phyloP scores from a whole-genome alignment of 768 basidiomycete species.

The Lentinula edodes region DNA sequence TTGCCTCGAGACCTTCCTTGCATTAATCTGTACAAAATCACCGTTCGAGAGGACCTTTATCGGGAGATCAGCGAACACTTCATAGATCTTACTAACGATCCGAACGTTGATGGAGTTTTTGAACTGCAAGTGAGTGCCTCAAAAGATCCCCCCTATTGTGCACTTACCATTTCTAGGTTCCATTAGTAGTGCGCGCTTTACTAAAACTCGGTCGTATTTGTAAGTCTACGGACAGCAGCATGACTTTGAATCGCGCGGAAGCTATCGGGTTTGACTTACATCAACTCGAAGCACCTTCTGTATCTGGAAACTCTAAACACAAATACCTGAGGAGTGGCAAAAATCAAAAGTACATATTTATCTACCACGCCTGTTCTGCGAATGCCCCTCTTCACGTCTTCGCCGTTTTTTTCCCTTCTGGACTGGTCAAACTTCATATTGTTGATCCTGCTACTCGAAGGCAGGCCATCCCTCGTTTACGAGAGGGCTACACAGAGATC shows the following conservation, averaged over 20 bases:
- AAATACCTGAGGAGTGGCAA: slow-evolving; percentile 72
- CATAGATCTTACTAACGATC: slow-evolving; percentile 86
- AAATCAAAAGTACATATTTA: slow-evolving; percentile 71
- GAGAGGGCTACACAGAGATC: slow-evolving; percentile 65
- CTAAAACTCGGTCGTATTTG: slow-evolving; percentile 85
- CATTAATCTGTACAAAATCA: slow-evolving; percentile 75
- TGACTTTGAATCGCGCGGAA: slow-evolving; percentile 80
- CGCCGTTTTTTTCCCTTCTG: slow-evolving; percentile 75
- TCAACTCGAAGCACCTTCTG: slow-evolving; percentile 64
- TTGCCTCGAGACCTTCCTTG: slow-evolving; percentile 77
- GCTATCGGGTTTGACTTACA: slow-evolving; percentile 76
- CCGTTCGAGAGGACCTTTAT: slow-evolving; percentile 80
- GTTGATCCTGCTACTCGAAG: slow-evolving; percentile 89
- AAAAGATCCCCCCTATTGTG: background rate
- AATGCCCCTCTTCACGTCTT: slow-evolving; percentile 80
- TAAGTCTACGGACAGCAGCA: slow-evolving; percentile 51
- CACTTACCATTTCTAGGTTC: slow-evolving; percentile 46
- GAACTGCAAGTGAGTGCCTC: slow-evolving; percentile 69
- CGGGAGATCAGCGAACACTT: slow-evolving; percentile 86
- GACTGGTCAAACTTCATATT: slow-evolving; percentile 70
- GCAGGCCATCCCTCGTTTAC: slow-evolving; percentile 74
- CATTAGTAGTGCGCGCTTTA: slow-evolving; percentile 75
- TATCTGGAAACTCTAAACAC: slow-evolving; percentile 48
- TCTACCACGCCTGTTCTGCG: slow-evolving; percentile 81
- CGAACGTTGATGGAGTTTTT: slow-evolving; percentile 91